Conservation (phyloP, 2,329 filamentous ascomycete species). For the Bertia moriformis region DNA sequence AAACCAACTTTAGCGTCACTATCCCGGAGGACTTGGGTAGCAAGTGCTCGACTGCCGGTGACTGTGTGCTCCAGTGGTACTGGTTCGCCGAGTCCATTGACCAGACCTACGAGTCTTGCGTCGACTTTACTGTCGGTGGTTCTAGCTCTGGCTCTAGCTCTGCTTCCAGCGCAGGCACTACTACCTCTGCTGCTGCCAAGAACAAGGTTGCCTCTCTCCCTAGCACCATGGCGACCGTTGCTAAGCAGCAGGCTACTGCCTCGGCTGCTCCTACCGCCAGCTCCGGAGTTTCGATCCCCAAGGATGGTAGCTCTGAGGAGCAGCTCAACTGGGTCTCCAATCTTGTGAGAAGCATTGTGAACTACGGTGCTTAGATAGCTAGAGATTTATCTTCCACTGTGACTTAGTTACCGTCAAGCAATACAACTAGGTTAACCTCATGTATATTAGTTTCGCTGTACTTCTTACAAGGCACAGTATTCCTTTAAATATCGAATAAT, state of each 20-base stretch:
- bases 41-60: conserved; percentile 26
- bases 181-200: neutral
- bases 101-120: conserved; percentile 41
- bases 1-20: conserved; percentile 34
- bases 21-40: conserved; percentile 30
- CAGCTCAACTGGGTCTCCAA: neutral
- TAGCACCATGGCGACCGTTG: neutral
- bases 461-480: too few relatives aligned
- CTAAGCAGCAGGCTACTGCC: neutral
- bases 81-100: conserved; percentile 31
- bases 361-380: neutral
- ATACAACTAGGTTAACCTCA: too few relatives aligned
- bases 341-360: neutral
- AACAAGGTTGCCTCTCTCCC: neutral
- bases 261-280: neutral
- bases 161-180: neutral
- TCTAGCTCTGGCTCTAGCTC: neutral
- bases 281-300: neutral
- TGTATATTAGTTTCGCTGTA: too few relatives aligned
- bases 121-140: conserved; percentile 25
- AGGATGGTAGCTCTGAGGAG: neutral
- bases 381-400: too few relatives aligned
- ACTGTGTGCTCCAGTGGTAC: conserved; percentile 37
- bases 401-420: too few relatives aligned
- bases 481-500: too few relatives aligned